These are phyloP conservation scores for Cyberlindnera mrakii DNA, from an alignment of 805 yeast genomes.

Conservation along the genomic window DNA sequence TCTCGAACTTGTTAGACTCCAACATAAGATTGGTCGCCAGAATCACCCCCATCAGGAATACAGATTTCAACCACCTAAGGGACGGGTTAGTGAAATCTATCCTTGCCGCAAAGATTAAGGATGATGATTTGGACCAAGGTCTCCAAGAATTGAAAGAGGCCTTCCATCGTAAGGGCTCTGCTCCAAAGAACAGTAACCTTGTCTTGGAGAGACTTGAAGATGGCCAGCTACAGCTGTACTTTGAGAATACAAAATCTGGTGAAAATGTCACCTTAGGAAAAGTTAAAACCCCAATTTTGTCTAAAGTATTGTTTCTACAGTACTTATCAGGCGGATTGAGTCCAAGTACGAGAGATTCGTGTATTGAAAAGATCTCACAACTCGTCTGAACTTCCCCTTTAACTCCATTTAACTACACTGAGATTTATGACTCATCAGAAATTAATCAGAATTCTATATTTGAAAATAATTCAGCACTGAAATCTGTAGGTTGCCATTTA, in stretches of 20 bases:
- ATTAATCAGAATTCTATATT: too few species aligned
- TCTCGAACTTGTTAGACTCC: slow-evolving; percentile 51
- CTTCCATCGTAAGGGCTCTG: slow-evolving; percentile 62
- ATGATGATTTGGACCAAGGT: slow-evolving; percentile 50
- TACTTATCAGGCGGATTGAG: slow-evolving; percentile 75
- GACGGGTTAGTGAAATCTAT: slow-evolving; percentile 86
- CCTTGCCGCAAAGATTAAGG: slow-evolving; percentile 51
- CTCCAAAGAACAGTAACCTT: slow-evolving; percentile 67
- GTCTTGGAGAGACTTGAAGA: slow-evolving; percentile 46
- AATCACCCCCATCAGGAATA: slow-evolving; percentile 81
- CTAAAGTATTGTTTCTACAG: slow-evolving; percentile 65
- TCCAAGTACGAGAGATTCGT: slow-evolving; percentile 42
- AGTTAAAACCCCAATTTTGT: slow-evolving; percentile 55
- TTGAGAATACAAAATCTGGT: slow-evolving; percentile 35
- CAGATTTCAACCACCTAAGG: slow-evolving; percentile 83
- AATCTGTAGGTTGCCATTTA: too few species aligned
- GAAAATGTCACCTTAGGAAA: slow-evolving; percentile 42
- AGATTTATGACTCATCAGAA: too few species aligned
- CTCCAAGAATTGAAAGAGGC: slow-evolving; percentile 58
- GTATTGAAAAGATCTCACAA: slow-evolving; percentile 31
- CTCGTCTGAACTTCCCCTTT: slow-evolving; percentile 10
- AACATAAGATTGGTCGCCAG: slow-evolving; percentile 63
- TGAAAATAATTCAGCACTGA: too few species aligned
- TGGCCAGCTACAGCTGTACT: slow-evolving; percentile 42
- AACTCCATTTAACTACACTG: background rate